These are phyloP conservation scores for Hypholoma fasciculare DNA, from an alignment of 768 basidiomycete genomes.

Conservation along the genomic window DNA sequence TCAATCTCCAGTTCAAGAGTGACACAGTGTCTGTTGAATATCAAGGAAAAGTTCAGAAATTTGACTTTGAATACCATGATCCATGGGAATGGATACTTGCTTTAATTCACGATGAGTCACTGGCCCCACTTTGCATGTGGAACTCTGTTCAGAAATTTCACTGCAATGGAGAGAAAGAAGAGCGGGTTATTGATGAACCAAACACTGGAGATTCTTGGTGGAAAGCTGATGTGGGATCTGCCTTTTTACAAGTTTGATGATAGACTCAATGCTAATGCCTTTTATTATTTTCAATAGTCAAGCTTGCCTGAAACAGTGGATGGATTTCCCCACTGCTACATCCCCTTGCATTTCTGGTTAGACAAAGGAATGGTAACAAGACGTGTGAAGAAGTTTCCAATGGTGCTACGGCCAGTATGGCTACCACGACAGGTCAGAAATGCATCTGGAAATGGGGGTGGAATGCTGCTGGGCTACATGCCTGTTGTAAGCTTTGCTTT, in stretches of 20 bases:
- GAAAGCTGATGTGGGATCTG: constrained; percentile 22
- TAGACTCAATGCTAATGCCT: too few relatives aligned
- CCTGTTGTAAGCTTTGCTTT: constrained; percentile 18
- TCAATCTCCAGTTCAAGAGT: too few relatives aligned
- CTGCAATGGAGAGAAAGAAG: constrained; percentile 13
- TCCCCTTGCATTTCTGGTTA: constrained; percentile 31
- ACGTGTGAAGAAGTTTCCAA: constrained; percentile 25
- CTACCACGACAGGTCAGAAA: constrained; percentile 28
- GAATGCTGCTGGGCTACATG: constrained; percentile 28
- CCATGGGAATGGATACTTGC: too few relatives aligned
- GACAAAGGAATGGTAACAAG: constrained; percentile 28
- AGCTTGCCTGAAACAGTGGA: constrained; percentile 16
- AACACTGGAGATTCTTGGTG: constrained; percentile 30
- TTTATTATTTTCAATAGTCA: too few relatives aligned
- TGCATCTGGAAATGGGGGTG: constrained; percentile 33
- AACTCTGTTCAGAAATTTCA: constrained; percentile 24
- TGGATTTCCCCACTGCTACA: constrained; percentile 20
- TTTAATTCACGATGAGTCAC: too few relatives aligned
- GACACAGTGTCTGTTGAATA: too few relatives aligned
- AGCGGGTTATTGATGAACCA: constrained; percentile 25
- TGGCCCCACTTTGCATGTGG: constrained; percentile 7
- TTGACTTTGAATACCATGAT: too few relatives aligned
- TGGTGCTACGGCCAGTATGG: constrained; percentile 23
- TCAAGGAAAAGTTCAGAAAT: too few relatives aligned
- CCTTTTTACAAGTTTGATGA: too few relatives aligned